Evolutionary conservation across 805 yeast genomes (phyloP).

Genomic region (Monosporozyma servazzii): DNA sequence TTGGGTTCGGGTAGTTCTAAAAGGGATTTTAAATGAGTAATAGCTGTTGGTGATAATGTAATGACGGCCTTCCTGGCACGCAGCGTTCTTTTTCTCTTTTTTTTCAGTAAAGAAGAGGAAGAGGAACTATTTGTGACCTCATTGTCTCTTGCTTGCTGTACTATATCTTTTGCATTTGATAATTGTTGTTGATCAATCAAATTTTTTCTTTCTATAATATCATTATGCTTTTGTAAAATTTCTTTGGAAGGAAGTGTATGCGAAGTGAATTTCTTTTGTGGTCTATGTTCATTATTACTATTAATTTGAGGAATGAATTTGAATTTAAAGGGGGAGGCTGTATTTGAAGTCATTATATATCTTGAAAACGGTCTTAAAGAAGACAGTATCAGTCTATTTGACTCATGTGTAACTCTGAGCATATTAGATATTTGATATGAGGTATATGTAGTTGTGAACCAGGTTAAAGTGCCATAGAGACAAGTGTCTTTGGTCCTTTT

Average conservation of each 20-base stretch:
- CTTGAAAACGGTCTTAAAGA: neutral
- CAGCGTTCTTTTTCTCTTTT: constrained; percentile 52
- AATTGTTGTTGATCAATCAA: constrained; percentile 15
- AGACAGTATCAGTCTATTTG: neutral
- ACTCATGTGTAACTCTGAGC: neutral
- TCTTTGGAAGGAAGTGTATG: constrained; percentile 38
- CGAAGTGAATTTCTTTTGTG: constrained; percentile 33
- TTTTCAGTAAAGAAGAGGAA: constrained; percentile 7
- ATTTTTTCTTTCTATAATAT: constrained; percentile 12
- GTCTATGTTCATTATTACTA: neutral
- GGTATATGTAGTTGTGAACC: no score
- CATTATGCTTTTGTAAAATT: constrained; percentile 39
- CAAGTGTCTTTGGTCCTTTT: no score
- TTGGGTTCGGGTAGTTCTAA: constrained; percentile 79
- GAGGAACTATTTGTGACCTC: neutral
- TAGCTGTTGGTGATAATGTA: constrained; percentile 67
- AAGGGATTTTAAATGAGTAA: constrained; percentile 56
- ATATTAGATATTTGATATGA: no score
- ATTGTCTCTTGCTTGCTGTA: constrained; percentile 1
- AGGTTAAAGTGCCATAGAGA: neutral
- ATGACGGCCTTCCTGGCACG: constrained; percentile 88
- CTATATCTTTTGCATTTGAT: constrained; percentile 12
- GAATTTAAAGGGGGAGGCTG: constrained; percentile 1
- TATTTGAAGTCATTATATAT: neutral
- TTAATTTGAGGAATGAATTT: constrained; percentile 4